Percentiles rank a stretch among this genome's conserved stretches.
Conservation (phyloP, 2,329 filamentous ascomycete species). For the Aspergillus amoenus region DNA sequence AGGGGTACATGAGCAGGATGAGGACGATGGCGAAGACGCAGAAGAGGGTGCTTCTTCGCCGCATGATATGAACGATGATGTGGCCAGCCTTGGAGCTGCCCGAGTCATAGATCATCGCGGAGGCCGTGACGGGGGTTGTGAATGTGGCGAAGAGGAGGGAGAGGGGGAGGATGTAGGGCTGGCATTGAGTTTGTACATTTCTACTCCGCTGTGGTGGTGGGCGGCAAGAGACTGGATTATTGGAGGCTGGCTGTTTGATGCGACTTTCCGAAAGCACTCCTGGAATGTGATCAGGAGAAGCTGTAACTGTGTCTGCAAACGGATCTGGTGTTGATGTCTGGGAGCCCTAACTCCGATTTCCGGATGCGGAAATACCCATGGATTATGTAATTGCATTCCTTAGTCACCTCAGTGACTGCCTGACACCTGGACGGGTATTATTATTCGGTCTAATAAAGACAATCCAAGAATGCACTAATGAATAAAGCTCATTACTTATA, state of each 20-base stretch:
- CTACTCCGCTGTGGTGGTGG: not conserved
- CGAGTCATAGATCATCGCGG: not conserved
- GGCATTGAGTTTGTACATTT: not conserved
- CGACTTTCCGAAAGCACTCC: not conserved
- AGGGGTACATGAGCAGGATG: constrained; percentile 1
- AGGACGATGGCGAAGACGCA: not conserved
- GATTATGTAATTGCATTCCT: not conserved
- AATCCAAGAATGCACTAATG: no score
- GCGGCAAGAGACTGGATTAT: not conserved
- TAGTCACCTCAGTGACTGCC: no score
- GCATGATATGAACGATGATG: not conserved
- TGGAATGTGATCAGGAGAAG: not conserved
- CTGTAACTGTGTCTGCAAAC: not conserved
- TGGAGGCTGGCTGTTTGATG: not conserved
- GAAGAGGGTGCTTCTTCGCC: not conserved
- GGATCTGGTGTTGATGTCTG: not conserved
- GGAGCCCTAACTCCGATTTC: not conserved
- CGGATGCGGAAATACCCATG: not conserved
- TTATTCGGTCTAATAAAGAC: no score
- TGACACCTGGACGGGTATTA: no score
- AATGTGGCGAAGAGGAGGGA: not conserved
- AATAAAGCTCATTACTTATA: no score
- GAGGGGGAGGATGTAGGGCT: not conserved
- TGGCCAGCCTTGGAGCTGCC: not conserved
- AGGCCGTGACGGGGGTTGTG: no score